A percentile compares a stretch with the other conserved stretches of the same genome.
These are phyloP conservation scores for Microstroma glucosiphilum DNA, from an alignment of 1,284 basidiomycete species.

Conservation along the genomic window DNA sequence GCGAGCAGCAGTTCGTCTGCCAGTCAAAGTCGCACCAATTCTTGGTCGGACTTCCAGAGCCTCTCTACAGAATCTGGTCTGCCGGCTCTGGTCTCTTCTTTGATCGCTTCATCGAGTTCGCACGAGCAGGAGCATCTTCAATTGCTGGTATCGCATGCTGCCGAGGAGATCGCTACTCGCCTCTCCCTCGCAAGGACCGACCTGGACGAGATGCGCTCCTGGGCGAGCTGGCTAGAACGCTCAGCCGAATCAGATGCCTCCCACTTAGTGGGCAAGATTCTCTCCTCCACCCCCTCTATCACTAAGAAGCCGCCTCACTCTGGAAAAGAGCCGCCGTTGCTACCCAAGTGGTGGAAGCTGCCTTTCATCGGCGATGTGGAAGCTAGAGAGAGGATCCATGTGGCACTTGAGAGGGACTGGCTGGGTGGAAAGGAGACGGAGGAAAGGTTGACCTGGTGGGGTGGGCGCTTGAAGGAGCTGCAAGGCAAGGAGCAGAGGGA, in stretches of 20 bases:
- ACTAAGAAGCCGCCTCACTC: not conserved
- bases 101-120: not conserved
- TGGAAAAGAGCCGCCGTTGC: not conserved
- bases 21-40: not conserved
- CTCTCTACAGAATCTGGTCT: not conserved
- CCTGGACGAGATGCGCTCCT: not conserved
- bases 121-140: not conserved
- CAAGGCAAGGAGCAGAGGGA: not conserved
- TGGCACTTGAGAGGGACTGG: not conserved
- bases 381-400: not conserved
- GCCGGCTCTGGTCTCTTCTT: not conserved
- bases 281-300: not conserved
- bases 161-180: not conserved
- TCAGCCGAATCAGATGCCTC: not conserved
- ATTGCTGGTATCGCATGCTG: not conserved
- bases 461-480: not conserved
- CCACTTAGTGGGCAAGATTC: not conserved
- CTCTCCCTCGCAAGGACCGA: not conserved
- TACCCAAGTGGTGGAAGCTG: slow-evolving; percentile 5
- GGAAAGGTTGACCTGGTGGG: slow-evolving; percentile 7
- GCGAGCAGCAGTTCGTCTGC: not conserved
- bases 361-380: slow-evolving; percentile 1
- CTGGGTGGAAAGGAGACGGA: not conserved
- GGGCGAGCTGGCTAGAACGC: not conserved
- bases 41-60: not conserved